A percentile compares a stretch with the other conserved stretches of the same genome.
phyloP scores from a whole-genome alignment of 768 basidiomycete genomes.

The Tulasnella sp. region DNA sequence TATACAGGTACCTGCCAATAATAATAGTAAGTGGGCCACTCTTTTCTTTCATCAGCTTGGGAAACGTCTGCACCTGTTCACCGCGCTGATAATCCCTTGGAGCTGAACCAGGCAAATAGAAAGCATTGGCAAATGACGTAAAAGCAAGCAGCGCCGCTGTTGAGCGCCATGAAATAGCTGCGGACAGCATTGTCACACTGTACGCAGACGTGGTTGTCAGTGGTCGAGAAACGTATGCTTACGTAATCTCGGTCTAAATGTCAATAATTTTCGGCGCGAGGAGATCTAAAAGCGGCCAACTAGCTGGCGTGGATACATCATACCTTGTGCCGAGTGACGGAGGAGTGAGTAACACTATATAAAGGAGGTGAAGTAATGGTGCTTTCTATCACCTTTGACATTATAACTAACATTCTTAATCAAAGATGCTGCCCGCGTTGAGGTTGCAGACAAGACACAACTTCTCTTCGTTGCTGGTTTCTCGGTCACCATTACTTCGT shows the following conservation, averaged over 20 bases:
- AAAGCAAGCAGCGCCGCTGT: neutral
- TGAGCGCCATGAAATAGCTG: neutral
- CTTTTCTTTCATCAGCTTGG: neutral
- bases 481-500: too few species aligned
- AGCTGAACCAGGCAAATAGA: conserved; percentile 83
- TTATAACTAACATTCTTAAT: too few species aligned
- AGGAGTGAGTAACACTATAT: too few species aligned
- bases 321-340: too few species aligned
- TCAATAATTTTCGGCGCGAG: too few species aligned
- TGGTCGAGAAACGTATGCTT: neutral
- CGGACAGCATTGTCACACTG: neutral
- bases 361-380: too few species aligned
- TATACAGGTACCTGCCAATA: conserved; percentile 45
- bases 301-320: too few species aligned
- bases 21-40: neutral
- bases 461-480: too few species aligned
- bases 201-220: neutral
- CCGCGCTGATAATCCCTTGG: conserved; percentile 66
- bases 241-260: neutral
- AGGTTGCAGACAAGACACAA: too few species aligned
- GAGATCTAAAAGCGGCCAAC: too few species aligned
- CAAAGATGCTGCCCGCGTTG: too few species aligned
- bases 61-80: conserved; percentile 32
- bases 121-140: conserved; percentile 33
- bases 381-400: too few species aligned